Evolutionary conservation across 495 filamentous ascomycete species (phyloP), one percentile per base, ranked within the genome.

Genomic region (Lasiosphaeria ovina): DNA sequence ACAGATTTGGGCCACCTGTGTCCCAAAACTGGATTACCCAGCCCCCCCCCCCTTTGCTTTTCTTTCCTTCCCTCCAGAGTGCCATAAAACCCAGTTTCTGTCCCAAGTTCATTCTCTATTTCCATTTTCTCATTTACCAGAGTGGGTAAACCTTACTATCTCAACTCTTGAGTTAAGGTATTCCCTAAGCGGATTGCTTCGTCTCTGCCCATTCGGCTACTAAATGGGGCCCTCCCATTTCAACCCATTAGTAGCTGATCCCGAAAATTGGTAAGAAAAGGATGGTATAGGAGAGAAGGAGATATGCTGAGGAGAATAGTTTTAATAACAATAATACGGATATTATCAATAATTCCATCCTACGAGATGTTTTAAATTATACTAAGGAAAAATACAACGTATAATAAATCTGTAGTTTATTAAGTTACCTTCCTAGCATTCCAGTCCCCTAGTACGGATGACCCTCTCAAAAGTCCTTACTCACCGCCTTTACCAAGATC

Each of bases 1-100:
- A 40, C 55, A 57, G 40, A 35, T 57, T 57, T 57, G 44, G 55
- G 48, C n/a, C 48, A 31, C 48, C 45, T 40, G 45, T 57, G 55
- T 31, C 55, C 55, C 45, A 57, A 50, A 57, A 57, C 55, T 57
- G 34, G 40, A 33, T 32, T 8, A 17, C 36, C 38, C 54, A 35
- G 24, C 32, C 51, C 51, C 54, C 54, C 50, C 50, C 36, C 6
- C 11, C n/a, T n/a, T n/a, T n/a, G n/a, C 35, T 55, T 36, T 44
- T 55, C 35, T 36, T 34, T 24, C 12, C 35, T 16, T 31, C 51
- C 53, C 55, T 44, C 55, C 44, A 50, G 47, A 50, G 55, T 50
- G 10, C 11, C 44, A 57, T 50, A 57, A 57, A 57, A 57, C 40
- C 55, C 10, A 57, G 54, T 49, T 57, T 49, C 45, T 7, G 42